Base-by-base conservation (phyloP, 73 alveolate genomes). In the Paramecium primaurelia region DNA sequence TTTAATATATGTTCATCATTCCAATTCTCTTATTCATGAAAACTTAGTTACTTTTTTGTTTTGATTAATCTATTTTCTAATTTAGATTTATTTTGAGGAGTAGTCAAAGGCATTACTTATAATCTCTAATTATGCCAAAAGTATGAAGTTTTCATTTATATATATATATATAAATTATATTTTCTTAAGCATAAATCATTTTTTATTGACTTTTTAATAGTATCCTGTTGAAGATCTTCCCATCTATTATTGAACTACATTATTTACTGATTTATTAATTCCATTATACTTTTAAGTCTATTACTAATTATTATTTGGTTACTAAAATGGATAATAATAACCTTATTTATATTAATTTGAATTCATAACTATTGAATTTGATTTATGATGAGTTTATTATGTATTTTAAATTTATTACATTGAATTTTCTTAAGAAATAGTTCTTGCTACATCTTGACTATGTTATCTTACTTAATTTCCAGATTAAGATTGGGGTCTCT, bases 321-420 rank as follows among this genome's bases (percentile, higher is more conserved):
- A 44, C 9, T 54, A 54, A 26, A 80, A 80, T 80, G 91, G 91
- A 47, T 80, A 80, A 80, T 80, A 80, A 80, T 80, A 80, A 18
- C 91, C 91, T 26, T 80, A 47, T 49, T 80, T 80, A 18, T 28
- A 32, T 49, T 80, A 25, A 25, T 73, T 37, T 9, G 60, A 30
- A 75, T 75, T 75, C 58, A 40, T 42, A 26, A 45, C 45, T 42
- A 80, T 80, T 4, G 91, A 80, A 7, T 34, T 32, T 3, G 91
- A 80, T 80, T 80, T 80, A 26, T 80, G 58, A 45, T 80, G 91
- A 80, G 42, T 80, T 45, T 80, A 80, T 80, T 80, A 80, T 5
- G 75, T 80, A 18, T 34, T 20, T 26, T 42, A 80, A 11, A 45
- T 26, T 30, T 80, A 80, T 25, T 80, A 80, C 2, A 73, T 45